Evolutionary conservation across 768 basidiomycete species (phyloP), one percentile per base, ranked within the genome.

Genomic region (Lepiota subincarnata): DNA sequence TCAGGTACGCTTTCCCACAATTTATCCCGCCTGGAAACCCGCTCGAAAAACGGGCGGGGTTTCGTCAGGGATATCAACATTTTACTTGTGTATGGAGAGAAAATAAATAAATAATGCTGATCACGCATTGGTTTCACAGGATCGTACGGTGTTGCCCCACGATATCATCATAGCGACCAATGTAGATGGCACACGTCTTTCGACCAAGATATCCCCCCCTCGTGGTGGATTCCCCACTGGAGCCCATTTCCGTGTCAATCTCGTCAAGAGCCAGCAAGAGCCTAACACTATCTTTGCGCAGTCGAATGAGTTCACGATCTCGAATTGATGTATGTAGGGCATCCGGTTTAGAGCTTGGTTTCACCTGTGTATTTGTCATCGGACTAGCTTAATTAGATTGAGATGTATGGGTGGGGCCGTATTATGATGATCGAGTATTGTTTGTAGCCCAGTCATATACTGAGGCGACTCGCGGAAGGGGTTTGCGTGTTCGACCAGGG

Each of bases 271-370:
- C 13, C 40, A 13, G 7, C 8, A 50, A 19, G 47, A 55, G 4
- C 47, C 39, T 3, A 18, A 43, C 41, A 55, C 54, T 11, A 55
- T 55, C 26, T 55, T 36, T 28, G 54, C 54, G 12, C 54, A 55
- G 36, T 55, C 54, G 4, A 49, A 40, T 18, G 54, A 55, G 14
- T 55, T 55, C 16, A 43, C 41, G 22, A 52, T 52, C 8, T 38
- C 4, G 11, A 12, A 45, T 11, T 45, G 26, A 45, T 19, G n/a
- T 40, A 6, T 28, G n/a, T n/a, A n/a, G n/a, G n/a, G n/a, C n/a
- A n/a, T n/a, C n/a, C n/a, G n/a, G n/a, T n/a, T n/a, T n/a, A n/a
- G n/a, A n/a, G n/a, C n/a, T n/a, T n/a, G n/a, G n/a, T n/a, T n/a
- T n/a, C n/a, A n/a, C n/a, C n/a, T n/a, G n/a, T n/a, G n/a, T n/a